phyloP scores from a whole-genome alignment of 768 basidiomycete species.

The Imleria badia region DNA sequence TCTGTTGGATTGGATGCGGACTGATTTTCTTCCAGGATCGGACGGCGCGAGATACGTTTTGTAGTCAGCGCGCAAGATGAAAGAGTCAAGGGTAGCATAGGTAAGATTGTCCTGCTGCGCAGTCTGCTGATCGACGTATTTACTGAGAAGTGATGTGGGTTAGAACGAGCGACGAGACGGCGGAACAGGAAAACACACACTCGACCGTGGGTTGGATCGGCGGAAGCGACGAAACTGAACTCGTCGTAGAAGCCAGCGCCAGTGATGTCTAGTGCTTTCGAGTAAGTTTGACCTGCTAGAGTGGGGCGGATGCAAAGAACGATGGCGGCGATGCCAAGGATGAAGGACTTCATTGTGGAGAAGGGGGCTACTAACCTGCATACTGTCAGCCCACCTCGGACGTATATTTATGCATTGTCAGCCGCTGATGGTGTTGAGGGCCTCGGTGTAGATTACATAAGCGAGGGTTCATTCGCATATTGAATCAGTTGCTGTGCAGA shows the following conservation, averaged over 20 bases:
- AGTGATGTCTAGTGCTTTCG: slow-evolving; percentile 38
- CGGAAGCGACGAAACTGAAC: slow-evolving; percentile 48
- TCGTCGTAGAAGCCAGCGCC: slow-evolving; percentile 49
- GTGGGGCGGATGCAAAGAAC: background rate
- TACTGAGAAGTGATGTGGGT: slow-evolving; percentile 7
- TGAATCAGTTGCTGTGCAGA: too few species aligned
- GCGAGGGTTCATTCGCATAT: too few species aligned
- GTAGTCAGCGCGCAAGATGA: slow-evolving; percentile 33
- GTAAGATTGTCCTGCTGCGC: slow-evolving; percentile 33
- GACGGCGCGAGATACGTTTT: slow-evolving; percentile 19
- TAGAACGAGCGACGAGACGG: background rate
- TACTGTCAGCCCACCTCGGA: background rate
- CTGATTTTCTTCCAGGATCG: slow-evolving; percentile 29
- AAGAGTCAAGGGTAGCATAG: slow-evolving; percentile 24
- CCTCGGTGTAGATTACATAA: too few species aligned
- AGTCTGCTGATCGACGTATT: slow-evolving; percentile 26
- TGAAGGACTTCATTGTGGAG: slow-evolving; percentile 5
- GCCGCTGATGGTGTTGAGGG: background rate
- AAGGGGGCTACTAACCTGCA: slow-evolving; percentile 6
- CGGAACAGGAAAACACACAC: slow-evolving; percentile 44
- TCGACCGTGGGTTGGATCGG: slow-evolving; percentile 66
- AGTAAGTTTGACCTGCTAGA: slow-evolving; percentile 7
- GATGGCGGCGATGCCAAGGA: background rate
- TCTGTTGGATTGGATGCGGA: slow-evolving; percentile 28
- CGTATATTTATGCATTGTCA: slow-evolving; percentile 4